Base-by-base conservation (phyloP, 2,329 filamentous ascomycete species). In the Clonostachys rhizophaga region DNA sequence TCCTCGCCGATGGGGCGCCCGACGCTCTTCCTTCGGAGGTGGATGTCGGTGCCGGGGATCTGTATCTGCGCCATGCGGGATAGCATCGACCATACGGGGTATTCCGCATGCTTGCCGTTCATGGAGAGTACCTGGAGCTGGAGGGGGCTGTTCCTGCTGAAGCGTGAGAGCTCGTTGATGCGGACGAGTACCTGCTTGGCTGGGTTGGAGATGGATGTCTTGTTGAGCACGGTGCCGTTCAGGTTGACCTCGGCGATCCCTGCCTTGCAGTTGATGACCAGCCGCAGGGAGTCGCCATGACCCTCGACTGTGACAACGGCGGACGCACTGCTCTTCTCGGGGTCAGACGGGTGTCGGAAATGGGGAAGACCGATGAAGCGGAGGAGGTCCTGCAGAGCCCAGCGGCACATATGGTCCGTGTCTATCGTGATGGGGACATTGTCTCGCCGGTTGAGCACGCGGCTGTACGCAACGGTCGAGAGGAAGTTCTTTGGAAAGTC, bases 311-410 rank as follows among this genome's bases (percentile, higher is more conserved):
- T 40, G 10, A 43, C 24, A 10, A 30, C 24, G 24, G 24, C 24
- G 24, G 24, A 30, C 8, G 24, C 24, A 9, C 8, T 30, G 24
- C 9, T 30, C 24, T 30, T 30, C 24, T 30, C 24, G 9, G 24
- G 24, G 54, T 89, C 86, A 16, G 75, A 75, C 1, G 85, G 84
- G 43, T 86, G 70, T 47, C 75, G 72, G 67, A 89, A 89, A 59
- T 84, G 86, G n/a, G 83, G 78, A 53, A 88, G 81, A 53, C 80
- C 80, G 46, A 81, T 75, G 65, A 89, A 88, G 24, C 83, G 79
- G 34, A 89, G 69, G 35, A 75, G 74, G 60, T 89, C 86, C 13
- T 86, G 68, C 47, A 86, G 69, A 60, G 87, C 84, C 86, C 86
- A 89, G 33, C 65, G 67, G 55, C 82, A 86, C 58, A 87, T 81